These are phyloP conservation scores for Podaxis sp. DNA, from an alignment of 768 basidiomycete species.

Conservation along the genomic window DNA sequence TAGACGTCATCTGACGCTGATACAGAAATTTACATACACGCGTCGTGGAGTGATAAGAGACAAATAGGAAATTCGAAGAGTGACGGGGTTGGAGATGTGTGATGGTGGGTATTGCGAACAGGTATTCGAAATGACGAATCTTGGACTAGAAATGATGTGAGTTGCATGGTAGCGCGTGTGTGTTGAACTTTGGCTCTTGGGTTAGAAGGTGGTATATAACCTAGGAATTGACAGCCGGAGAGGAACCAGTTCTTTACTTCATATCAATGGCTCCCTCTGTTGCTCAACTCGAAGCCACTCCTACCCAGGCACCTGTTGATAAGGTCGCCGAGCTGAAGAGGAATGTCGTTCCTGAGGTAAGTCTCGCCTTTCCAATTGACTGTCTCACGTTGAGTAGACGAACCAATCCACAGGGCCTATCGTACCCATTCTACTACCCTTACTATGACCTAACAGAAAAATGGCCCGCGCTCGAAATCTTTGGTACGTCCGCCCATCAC, in stretches of 20 bases:
- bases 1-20: background rate
- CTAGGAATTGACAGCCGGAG: background rate
- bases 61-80: background rate
- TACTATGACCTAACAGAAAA: conserved; percentile 48
- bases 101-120: background rate
- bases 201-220: background rate
- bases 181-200: background rate
- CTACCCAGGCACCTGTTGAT: background rate
- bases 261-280: background rate
- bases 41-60: background rate
- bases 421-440: conserved; percentile 52
- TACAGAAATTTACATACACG: background rate
- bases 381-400: background rate
- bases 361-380: background rate
- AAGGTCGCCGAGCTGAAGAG: background rate
- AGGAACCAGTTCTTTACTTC: background rate
- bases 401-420: conserved; percentile 30
- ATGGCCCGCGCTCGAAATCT: conserved; percentile 46
- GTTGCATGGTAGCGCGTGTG: background rate
- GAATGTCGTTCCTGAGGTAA: background rate
- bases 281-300: background rate
- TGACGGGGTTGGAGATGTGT: background rate
- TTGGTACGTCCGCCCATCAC: conserved; percentile 31
- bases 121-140: background rate
- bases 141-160: background rate